These are phyloP conservation scores for Nicotiana knightiana DNA, from an alignment of 257 asterid genomes.

Conservation along the genomic window DNA sequence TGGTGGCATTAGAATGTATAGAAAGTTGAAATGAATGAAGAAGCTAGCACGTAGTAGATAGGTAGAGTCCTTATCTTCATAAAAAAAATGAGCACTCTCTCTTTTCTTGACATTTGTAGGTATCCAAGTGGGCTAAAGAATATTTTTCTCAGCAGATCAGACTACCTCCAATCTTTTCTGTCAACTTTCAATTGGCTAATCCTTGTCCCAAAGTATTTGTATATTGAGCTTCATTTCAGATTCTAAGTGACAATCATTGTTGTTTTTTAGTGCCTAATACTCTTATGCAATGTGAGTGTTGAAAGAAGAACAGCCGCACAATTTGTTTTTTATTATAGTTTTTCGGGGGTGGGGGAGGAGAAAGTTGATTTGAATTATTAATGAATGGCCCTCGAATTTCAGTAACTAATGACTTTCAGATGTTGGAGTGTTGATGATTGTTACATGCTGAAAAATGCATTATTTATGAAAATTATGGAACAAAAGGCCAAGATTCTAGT, in stretches of 20 bases:
- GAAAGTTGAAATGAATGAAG: no score
- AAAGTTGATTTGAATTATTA: not conserved
- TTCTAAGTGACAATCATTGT: not conserved
- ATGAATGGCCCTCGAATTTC: not conserved
- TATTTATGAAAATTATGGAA: not conserved
- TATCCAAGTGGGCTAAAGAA: slow-evolving; percentile 7
- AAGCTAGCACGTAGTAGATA: no score
- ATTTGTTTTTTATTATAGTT: not conserved
- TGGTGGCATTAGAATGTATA: no score
- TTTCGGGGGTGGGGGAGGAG: not conserved
- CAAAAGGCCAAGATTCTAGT: not conserved
- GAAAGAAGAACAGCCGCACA: slow-evolving; percentile 3
- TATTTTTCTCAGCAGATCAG: not conserved
- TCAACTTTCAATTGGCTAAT: slow-evolving; percentile 12
- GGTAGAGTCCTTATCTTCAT: no score
- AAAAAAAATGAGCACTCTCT: no score
- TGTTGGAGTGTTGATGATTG: not conserved
- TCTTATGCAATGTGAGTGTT: not conserved
- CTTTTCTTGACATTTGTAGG: not conserved
- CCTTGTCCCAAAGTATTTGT: not conserved
- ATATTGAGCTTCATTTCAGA: not conserved
- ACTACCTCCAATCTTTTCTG: not conserved
- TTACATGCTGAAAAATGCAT: not conserved
- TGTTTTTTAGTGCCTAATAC: slow-evolving; percentile 1
- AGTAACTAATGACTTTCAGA: not conserved